phyloP scores from a whole-genome alignment of 2,329 filamentous ascomycete species.

The Calonectria pseudoturangicola region DNA sequence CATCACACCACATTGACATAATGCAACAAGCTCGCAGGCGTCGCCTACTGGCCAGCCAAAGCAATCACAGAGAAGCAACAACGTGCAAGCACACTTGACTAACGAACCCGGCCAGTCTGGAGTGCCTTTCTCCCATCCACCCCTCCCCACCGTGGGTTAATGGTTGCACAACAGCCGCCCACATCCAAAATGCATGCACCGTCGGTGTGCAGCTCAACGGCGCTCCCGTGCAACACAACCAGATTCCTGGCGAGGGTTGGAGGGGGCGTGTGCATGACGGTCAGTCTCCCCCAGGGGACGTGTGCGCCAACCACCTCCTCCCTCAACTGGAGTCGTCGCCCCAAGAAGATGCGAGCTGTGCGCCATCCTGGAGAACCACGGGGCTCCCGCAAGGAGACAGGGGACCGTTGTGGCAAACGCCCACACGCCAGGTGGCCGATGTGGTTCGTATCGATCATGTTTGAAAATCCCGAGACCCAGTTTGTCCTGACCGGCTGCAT shows the following conservation, averaged over 20 bases:
- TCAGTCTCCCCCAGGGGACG: neutral
- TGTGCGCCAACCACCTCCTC: conserved; percentile 17
- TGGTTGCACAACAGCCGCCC: conserved; percentile 48
- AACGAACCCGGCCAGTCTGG: neutral
- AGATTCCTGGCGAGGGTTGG: conserved; percentile 3
- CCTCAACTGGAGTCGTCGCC: conserved; percentile 9
- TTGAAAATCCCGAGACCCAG: conserved; percentile 39
- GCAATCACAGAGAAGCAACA: conserved; percentile 29
- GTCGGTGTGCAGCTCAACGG: conserved; percentile 48
- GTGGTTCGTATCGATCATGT: conserved; percentile 50
- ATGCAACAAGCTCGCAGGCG: conserved; percentile 40
- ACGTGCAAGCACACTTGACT: conserved; percentile 8
- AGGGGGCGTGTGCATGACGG: conserved; percentile 35
- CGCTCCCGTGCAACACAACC: conserved; percentile 48
- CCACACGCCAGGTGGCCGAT: conserved; percentile 29
- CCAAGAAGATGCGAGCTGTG: conserved; percentile 24
- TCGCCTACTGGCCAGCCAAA: conserved; percentile 28
- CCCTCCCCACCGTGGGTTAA: conserved; percentile 13
- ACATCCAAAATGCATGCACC: conserved; percentile 49
- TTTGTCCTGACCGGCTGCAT: conserved; percentile 54
- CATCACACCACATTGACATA: conserved; percentile 37
- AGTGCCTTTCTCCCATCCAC: neutral
- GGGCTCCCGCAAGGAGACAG: conserved; percentile 10
- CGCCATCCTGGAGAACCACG: conserved; percentile 29
- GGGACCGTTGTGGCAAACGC: conserved; percentile 16